These are phyloP conservation scores for Microcos paniculata DNA, from an alignment of 345 rosid species.

Conservation along the genomic window DNA sequence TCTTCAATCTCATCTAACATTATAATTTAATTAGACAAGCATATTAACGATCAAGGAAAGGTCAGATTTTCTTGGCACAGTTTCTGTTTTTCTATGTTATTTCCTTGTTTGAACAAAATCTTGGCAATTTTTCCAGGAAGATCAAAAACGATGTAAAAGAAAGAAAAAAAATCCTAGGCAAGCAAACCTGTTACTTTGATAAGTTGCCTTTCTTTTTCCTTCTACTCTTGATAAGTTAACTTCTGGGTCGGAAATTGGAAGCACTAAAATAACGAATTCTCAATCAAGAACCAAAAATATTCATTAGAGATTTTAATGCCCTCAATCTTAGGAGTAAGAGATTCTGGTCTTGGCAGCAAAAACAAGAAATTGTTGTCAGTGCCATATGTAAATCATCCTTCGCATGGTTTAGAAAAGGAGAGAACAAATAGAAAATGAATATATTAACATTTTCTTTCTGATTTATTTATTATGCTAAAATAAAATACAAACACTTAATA, in stretches of 20 bases:
- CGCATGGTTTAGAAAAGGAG: too few relatives aligned
- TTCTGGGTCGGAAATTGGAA: background rate
- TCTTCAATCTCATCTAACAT: background rate
- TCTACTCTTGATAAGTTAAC: background rate
- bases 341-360: too few relatives aligned
- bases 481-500: background rate
- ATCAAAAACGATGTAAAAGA: background rate
- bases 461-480: too few relatives aligned
- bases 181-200: background rate
- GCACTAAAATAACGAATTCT: too few relatives aligned
- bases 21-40: background rate
- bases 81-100: constrained; percentile 10
- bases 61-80: background rate
- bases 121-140: background rate
- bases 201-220: background rate
- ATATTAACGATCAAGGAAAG: constrained; percentile 4
- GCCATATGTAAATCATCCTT: too few relatives aligned
- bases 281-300: too few relatives aligned
- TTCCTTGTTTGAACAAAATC: constrained; percentile 9
- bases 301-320: too few relatives aligned
- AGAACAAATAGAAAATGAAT: too few relatives aligned
- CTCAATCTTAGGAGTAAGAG: too few relatives aligned
- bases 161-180: too few relatives aligned
- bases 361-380: too few relatives aligned
- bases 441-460: too few relatives aligned